Percentiles rank a stretch among this genome's conserved stretches.
Evolutionary conservation across 345 rosid genomes (phyloP).

Genomic region (Brassica incana): DNA sequence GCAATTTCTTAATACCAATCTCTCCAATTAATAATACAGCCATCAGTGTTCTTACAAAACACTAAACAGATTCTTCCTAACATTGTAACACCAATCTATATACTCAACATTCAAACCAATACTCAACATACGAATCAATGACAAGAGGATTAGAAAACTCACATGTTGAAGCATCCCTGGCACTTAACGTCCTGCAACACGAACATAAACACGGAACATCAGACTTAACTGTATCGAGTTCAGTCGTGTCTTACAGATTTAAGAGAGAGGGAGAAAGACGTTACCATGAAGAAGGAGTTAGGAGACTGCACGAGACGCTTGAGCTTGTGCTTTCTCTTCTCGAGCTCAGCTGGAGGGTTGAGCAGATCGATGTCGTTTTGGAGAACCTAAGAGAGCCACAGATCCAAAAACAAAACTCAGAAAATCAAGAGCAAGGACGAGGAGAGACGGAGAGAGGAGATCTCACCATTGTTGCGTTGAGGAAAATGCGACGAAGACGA

Average conservation of each 20-base stretch:
- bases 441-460: background rate
- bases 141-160: background rate
- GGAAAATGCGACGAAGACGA: background rate
- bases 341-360: constrained; percentile 55
- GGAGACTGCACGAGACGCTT: constrained; percentile 60
- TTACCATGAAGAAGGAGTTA: constrained; percentile 56
- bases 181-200: constrained; percentile 49
- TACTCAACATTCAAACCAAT: background rate
- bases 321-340: constrained; percentile 61
- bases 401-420: background rate
- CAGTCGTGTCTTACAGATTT: background rate
- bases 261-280: background rate
- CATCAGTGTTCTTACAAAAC: background rate
- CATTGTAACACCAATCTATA: background rate
- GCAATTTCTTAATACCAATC: background rate
- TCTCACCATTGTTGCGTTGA: constrained; percentile 18
- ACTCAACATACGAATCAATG: background rate
- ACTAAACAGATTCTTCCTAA: background rate
- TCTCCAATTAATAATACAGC: background rate
- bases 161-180: constrained; percentile 56
- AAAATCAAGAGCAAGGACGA: background rate
- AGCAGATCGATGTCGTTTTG: constrained; percentile 56
- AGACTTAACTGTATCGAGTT: background rate
- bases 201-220: background rate
- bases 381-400: constrained; percentile 41